Evolutionary conservation across 2,329 filamentous ascomycete species (phyloP).

Genomic region (Aureobasidium sp.): DNA sequence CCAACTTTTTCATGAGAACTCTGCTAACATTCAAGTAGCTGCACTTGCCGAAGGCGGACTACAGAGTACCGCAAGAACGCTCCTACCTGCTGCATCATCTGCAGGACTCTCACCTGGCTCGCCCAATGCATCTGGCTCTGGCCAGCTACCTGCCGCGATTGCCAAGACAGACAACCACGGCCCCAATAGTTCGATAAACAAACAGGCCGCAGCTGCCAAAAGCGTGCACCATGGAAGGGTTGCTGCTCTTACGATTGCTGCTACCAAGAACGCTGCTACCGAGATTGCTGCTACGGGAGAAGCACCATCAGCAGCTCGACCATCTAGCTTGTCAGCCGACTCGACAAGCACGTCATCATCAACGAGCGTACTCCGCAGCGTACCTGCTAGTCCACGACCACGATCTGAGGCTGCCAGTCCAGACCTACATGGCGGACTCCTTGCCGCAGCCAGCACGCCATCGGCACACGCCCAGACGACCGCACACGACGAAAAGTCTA

Average conservation of each 20-base stretch:
- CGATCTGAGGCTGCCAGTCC: not conserved
- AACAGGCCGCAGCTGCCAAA: not conserved
- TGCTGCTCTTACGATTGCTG: not conserved
- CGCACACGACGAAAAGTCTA: not conserved
- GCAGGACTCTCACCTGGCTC: not conserved
- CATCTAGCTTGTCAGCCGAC: conserved; percentile 3
- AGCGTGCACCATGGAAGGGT: not conserved
- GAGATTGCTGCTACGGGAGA: not conserved
- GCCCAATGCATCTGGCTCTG: not conserved
- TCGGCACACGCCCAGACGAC: not conserved
- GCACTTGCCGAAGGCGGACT: not conserved
- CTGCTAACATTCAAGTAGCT: not conserved
- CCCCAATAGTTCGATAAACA: not conserved
- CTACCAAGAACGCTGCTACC: too few species aligned
- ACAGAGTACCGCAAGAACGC: not conserved
- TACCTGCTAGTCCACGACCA: not conserved
- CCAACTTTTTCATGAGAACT: not conserved
- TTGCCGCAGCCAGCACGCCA: not conserved
- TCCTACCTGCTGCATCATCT: not conserved
- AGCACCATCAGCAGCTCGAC: not conserved
- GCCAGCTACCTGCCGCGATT: not conserved
- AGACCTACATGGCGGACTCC: not conserved
- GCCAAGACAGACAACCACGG: not conserved
- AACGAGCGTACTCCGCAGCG: not conserved
- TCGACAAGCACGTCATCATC: conserved; percentile 6